Evolutionary conservation across 1,284 basidiomycete genomes (phyloP), one percentile per base, ranked within the genome.

Genomic region (Leccinum pachyderme): DNA sequence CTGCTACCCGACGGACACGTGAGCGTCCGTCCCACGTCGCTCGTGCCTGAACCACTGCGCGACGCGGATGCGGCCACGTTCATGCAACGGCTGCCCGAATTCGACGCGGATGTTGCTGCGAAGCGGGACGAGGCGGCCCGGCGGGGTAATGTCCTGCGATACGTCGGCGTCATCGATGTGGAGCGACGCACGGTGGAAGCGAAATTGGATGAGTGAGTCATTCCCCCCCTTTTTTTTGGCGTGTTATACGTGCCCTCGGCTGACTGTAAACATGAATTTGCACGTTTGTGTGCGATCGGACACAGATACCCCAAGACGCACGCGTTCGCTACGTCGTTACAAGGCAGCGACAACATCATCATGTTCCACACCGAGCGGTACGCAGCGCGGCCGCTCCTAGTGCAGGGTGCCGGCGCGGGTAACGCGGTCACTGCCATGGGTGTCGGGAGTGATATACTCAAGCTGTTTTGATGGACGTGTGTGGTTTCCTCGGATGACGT

Each of bases 401-500:
- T 99, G 24, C 96, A 98, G 71, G 96, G 96, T 41, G 87, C 95
- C 0, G 96, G 96, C 11, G 96, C 97, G 0, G 96, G 96, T 22
- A 95, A 95, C 2, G 95, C 92, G 28, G 96, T 99, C 15, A 99
- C 96, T 15, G 97, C 96, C 0, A 98, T 98, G 94, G 96, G 96
- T 24, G 95, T 98, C 18, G 79, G 95, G 53, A 86, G 88, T 47
- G 94, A 97, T 69, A 69, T 91, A 43, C 68, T 92, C 59, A 89
- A 86, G 69, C 68, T 89, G 29, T 74, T 75, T 75, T 66, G 46
- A 57, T 27, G 37, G 12, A 3, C 29, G 6, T 22, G 32, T 45
- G 46, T 29, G 49, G 22, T 51, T 43, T 39, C n/a, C 57, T 39
- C 37, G 29, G 18, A 41, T 27, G 27, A 47, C 15, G 37, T n/a